phyloP scores from a whole-genome alignment of 208 protist species.

The Trypanosoma avium region DNA sequence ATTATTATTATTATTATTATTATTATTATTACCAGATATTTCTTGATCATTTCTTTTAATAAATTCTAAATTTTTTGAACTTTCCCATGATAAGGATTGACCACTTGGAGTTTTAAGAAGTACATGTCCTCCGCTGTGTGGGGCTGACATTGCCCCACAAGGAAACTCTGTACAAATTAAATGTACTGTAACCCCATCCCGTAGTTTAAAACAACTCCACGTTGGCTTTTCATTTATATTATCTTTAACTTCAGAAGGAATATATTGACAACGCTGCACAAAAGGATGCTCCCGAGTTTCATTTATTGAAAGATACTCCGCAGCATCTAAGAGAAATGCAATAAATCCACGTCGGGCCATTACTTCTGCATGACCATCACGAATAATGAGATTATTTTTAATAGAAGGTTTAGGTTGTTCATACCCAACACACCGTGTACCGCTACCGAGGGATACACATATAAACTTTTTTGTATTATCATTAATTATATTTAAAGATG shows the following conservation, averaged over 20 bases:
- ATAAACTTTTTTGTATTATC: constrained; percentile 34
- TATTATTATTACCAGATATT: too few species aligned
- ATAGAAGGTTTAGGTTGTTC: background rate
- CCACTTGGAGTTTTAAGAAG: constrained; percentile 47
- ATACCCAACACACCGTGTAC: constrained; percentile 65
- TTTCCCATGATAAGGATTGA: constrained; percentile 1
- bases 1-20: background rate
- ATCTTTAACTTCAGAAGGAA: background rate
- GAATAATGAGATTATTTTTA: constrained; percentile 32
- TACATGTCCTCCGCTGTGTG: constrained; percentile 48
- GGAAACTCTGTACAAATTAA: constrained; percentile 73
- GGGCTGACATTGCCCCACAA: constrained; percentile 65
- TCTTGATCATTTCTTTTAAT: too few species aligned
- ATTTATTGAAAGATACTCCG: constrained; percentile 6
- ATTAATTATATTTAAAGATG: background rate
- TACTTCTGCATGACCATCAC: constrained; percentile 87
- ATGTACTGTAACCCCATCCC: constrained; percentile 39
- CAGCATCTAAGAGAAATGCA: constrained; percentile 60
- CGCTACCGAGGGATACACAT: constrained; percentile 78
- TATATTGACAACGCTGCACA: constrained; percentile 14
- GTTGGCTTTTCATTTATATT: background rate
- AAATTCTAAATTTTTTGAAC: too few species aligned
- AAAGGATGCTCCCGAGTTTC: constrained; percentile 14
- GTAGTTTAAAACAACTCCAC: constrained; percentile 34
- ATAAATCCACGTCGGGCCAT: constrained; percentile 78